Base-by-base conservation (phyloP, 306 rosid species). In the Malus sieversii region DNA sequence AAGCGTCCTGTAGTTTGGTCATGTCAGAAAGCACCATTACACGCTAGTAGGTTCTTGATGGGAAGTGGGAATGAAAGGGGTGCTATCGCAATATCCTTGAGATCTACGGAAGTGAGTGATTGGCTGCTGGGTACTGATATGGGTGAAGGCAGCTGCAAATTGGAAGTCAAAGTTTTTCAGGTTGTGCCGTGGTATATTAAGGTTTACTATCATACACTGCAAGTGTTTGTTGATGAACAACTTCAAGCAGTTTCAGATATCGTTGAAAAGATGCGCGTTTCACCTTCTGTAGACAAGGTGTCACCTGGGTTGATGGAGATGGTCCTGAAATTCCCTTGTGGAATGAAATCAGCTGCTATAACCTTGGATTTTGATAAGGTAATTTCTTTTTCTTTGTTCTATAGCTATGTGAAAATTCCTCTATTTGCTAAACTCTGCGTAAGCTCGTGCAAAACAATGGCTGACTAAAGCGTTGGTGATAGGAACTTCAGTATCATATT, bases 61-160 rank as follows among this genome's bases (percentile, higher is more conserved):
- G 97, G 98, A 62, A 89, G 97, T 80, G 98, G 97, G 79, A 92
- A 92, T 73, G 97, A 92, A 88, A 89, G 99, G 84, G 99, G 99
- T 46, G 89, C 91, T 27, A 92, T 95, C 84, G 93, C 99, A 71
- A 86, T 95, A 83, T 90, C 90, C 78, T 83, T 92, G 78, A 90
- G 78, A 74, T 87, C 99, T 46, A 86, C 93, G 64, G 86, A 84
- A 77, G 79, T 81, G 81, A 82, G 80, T 42, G 84, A 74, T 81
- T 75, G 60, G 68, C 68, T 86, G 20, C 27, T 79, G 79, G 75
- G 72, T 71, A 70, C 78, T 35, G 76, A 75, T 81, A 63, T 25
- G 51, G 76, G 77, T 74, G 80, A 80, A 79, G 92, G 80, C 64
- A 83, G 74, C 68, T 95, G 96, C 88, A 82, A 73, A 44, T 86